Percentiles rank a stretch among this genome's conserved stretches.
Conservation (phyloP, 1,284 basidiomycete species). For the Rhizoctonia solani region DNA sequence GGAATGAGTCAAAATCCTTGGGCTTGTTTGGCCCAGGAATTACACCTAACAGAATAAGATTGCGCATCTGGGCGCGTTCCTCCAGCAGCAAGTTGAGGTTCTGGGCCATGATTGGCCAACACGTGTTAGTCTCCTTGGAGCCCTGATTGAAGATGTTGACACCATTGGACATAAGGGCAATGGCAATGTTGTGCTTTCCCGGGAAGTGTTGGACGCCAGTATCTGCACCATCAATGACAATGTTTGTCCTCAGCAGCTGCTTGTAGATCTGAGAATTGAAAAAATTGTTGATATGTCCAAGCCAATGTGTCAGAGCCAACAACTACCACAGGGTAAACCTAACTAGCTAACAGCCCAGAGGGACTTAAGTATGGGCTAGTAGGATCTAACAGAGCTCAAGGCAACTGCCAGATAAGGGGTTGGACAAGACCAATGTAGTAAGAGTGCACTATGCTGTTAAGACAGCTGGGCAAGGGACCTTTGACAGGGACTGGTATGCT, state of each 20-base stretch:
- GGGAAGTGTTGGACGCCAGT: slow-evolving; percentile 42
- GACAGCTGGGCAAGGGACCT: too few relatives aligned
- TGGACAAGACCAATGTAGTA: too few relatives aligned
- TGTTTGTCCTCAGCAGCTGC: slow-evolving; percentile 2
- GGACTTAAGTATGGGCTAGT: too few relatives aligned
- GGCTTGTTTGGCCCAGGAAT: slow-evolving; percentile 54
- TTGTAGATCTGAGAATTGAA: slow-evolving; percentile 36
- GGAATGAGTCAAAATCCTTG: slow-evolving; percentile 50
- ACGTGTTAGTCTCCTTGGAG: slow-evolving; percentile 41
- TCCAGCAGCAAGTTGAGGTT: slow-evolving; percentile 51
- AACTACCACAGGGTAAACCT: too few relatives aligned
- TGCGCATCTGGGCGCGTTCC: slow-evolving; percentile 44
- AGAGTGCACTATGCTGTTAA: too few relatives aligned
- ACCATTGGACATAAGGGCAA: slow-evolving; percentile 47
- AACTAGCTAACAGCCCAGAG: too few relatives aligned
- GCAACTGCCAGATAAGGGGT: too few relatives aligned
- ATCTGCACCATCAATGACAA: slow-evolving; percentile 18
- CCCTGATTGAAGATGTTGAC: slow-evolving; percentile 48
- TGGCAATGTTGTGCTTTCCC: slow-evolving; percentile 43
- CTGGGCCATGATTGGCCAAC: slow-evolving; percentile 52
- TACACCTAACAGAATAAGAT: slow-evolving; percentile 49
- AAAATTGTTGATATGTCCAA: slow-evolving; percentile 40
- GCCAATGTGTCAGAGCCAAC: too few relatives aligned
- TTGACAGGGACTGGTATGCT: too few relatives aligned
- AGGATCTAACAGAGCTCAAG: too few relatives aligned